These are phyloP conservation scores for Ormosia semicastrata DNA, from an alignment of 306 rosid species.

Conservation along the genomic window DNA sequence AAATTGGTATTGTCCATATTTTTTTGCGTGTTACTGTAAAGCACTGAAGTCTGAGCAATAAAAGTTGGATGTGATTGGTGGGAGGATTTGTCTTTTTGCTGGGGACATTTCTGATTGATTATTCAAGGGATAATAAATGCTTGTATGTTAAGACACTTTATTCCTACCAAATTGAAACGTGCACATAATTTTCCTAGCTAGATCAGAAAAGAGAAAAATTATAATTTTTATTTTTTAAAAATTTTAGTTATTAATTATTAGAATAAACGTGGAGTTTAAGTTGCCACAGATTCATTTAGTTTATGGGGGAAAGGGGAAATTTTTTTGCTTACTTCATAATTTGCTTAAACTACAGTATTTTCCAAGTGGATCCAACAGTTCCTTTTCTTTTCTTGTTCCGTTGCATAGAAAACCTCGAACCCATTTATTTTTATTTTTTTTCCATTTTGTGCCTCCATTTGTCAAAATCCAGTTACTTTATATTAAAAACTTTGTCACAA, in stretches of 20 bases:
- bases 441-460: not conserved
- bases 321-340: not conserved
- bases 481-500: not conserved
- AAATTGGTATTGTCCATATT: not conserved
- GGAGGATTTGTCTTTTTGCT: constrained; percentile 23
- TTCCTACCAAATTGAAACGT: constrained; percentile 1
- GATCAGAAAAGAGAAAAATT: not conserved
- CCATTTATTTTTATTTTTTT: not conserved
- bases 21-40: not conserved
- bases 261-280: constrained; percentile 28
- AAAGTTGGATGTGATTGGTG: constrained; percentile 60
- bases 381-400: not conserved
- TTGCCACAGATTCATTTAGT: constrained; percentile 24
- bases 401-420: not conserved
- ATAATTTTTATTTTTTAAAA: not conserved
- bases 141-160: not conserved
- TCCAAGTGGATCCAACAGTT: too few species aligned
- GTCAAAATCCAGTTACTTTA: not conserved
- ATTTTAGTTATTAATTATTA: not conserved
- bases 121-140: constrained; percentile 27
- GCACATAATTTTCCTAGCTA: not conserved
- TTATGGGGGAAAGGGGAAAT: not conserved
- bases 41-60: constrained; percentile 20
- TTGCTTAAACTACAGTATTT: not conserved
- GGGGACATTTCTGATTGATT: constrained; percentile 28